Percentiles rank a stretch among this genome's conserved stretches.
Evolutionary conservation across 2,329 filamentous ascomycete genomes (phyloP).

Genomic region (Ceratocystis diversiconidia): DNA sequence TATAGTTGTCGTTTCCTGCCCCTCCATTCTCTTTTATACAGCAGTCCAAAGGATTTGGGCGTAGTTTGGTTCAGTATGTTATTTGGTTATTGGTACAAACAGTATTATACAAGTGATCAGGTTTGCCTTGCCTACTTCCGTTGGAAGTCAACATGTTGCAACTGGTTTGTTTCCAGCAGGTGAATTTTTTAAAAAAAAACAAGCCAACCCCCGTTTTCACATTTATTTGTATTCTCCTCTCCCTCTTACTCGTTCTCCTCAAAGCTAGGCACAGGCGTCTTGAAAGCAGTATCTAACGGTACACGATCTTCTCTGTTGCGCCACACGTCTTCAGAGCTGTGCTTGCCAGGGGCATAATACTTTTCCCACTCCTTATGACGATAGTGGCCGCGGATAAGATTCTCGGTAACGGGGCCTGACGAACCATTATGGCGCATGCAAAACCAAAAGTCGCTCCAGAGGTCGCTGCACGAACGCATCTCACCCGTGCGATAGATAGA

Average conservation of each 20-base stretch:
- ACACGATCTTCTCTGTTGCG: conserved; percentile 52
- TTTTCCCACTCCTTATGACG: conserved; percentile 49
- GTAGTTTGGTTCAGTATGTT: no score
- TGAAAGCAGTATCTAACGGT: conserved; percentile 33
- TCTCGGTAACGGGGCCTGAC: conserved; percentile 43
- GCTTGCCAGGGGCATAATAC: conserved; percentile 41
- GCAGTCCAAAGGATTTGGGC: no score
- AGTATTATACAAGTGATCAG: background rate
- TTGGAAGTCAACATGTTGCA: background rate
- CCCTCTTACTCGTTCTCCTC: conserved; percentile 24
- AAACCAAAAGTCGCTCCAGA: conserved; percentile 94
- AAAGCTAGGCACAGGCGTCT: conserved; percentile 26
- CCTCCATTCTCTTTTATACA: no score
- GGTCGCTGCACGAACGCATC: conserved; percentile 62
- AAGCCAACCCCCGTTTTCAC: background rate
- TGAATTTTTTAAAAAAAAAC: background rate
- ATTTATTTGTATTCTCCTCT: background rate
- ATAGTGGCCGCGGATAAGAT: conserved; percentile 53
- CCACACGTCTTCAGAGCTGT: conserved; percentile 87
- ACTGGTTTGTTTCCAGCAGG: background rate
- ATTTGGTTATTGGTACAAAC: background rate
- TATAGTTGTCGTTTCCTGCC: background rate
- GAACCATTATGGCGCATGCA: conserved; percentile 70
- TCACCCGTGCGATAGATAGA: conserved; percentile 77
- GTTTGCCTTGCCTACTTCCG: background rate